Conservation (phyloP, 768 basidiomycete genomes). For the Auricularia cornea region DNA sequence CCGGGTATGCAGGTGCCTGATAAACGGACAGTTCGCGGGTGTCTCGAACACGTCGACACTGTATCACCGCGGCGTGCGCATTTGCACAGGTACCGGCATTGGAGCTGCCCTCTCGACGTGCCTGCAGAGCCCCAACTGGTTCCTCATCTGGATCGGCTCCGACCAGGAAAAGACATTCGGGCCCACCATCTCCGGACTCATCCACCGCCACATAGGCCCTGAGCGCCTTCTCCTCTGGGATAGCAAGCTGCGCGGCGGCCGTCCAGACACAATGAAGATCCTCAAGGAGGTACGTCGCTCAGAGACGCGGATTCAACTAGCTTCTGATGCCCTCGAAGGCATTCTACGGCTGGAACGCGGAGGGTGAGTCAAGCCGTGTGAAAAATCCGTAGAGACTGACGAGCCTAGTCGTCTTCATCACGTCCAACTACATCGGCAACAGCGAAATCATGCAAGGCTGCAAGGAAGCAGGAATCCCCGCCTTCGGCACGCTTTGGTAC, state of each 20-base stretch:
- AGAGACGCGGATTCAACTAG: background rate
- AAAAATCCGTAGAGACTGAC: background rate
- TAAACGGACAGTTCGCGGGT: conserved; percentile 52
- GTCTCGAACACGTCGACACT: conserved; percentile 73
- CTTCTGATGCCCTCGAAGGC: conserved; percentile 16
- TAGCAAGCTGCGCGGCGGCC: conserved; percentile 58
- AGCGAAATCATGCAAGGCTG: conserved; percentile 73
- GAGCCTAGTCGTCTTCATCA: conserved; percentile 63
- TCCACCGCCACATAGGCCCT: conserved; percentile 60
- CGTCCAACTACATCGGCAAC: conserved; percentile 75
- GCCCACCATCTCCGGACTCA: conserved; percentile 66
- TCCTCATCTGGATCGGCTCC: conserved; percentile 40
- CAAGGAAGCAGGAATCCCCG: conserved; percentile 58
- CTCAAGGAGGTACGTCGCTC: conserved; percentile 38
- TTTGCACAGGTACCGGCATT: conserved; percentile 77
- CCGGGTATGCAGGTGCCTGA: conserved; percentile 2
- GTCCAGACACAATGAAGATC: conserved; percentile 71
- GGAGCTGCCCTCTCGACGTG: conserved; percentile 73
- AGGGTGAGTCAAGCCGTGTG: conserved; percentile 32
- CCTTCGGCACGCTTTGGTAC: conserved; percentile 27
- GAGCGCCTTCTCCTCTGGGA: conserved; percentile 74
- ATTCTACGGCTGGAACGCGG: conserved; percentile 62
- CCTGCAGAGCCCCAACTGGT: conserved; percentile 70
- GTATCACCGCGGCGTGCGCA: conserved; percentile 73
- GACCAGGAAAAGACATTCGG: conserved; percentile 83